A percentile compares a stretch with the other conserved stretches of the same genome.
Conservation (phyloP, 352 stramenopile genomes). For the Globisporangium camurandrum region DNA sequence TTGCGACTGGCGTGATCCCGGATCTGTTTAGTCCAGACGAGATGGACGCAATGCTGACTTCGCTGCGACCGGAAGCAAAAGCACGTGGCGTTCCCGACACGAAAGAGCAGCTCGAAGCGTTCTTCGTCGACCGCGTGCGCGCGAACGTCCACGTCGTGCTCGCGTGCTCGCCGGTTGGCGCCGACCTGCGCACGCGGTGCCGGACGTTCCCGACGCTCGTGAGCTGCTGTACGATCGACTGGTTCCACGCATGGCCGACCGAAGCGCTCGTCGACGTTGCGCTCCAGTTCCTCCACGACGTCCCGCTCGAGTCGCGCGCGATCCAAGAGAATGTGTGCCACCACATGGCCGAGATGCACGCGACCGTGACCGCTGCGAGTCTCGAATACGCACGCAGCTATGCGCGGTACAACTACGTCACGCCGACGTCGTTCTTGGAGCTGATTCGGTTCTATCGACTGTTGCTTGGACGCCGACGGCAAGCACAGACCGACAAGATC, state of each 20-base stretch:
- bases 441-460: slow-evolving; percentile 90
- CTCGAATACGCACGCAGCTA: slow-evolving; percentile 64
- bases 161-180: slow-evolving; percentile 79
- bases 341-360: slow-evolving; percentile 90
- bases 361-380: slow-evolving; percentile 76
- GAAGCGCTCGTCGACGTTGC: slow-evolving; percentile 85
- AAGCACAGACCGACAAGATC: slow-evolving; percentile 50
- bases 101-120: slow-evolving; percentile 85
- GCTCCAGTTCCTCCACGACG: slow-evolving; percentile 76
- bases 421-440: slow-evolving; percentile 89
- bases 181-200: slow-evolving; percentile 60
- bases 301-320: slow-evolving; percentile 48
- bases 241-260: slow-evolving; percentile 89
- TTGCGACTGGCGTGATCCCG: slow-evolving; percentile 65
- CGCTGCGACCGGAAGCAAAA: slow-evolving; percentile 79
- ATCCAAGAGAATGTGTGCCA: slow-evolving; percentile 90
- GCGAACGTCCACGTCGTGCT: slow-evolving; percentile 84
- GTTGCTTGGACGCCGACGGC: slow-evolving; percentile 55
- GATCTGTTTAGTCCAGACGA: slow-evolving; percentile 87
- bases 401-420: slow-evolving; percentile 89
- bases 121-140: slow-evolving; percentile 87
- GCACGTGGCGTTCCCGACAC: slow-evolving; percentile 80
- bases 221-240: slow-evolving; percentile 72
- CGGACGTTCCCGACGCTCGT: slow-evolving; percentile 78
- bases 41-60: slow-evolving; percentile 78